Evolutionary conservation across 768 basidiomycete genomes (phyloP).

Genomic region (Tulasnella sp.): DNA sequence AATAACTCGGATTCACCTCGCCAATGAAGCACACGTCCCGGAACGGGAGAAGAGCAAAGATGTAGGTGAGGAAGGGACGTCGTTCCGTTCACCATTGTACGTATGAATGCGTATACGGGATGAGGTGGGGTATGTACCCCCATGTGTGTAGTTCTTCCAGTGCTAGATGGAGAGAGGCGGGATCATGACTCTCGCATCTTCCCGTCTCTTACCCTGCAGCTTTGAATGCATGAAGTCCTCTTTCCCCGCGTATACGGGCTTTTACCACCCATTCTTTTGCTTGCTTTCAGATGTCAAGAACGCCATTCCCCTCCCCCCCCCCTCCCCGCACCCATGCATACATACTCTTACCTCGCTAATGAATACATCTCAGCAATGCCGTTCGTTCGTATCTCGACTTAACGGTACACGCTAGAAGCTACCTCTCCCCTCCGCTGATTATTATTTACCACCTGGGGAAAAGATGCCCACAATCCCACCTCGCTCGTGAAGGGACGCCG

Average conservation of each 20-base stretch:
- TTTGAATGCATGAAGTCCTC: background rate
- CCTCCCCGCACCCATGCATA: background rate
- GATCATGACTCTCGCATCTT: background rate
- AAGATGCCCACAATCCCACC: background rate
- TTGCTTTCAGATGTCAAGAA: background rate
- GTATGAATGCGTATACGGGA: background rate
- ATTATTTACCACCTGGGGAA: conserved; percentile 10
- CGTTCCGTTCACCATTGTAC: background rate
- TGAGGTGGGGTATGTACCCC: background rate
- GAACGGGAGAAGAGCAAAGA: background rate
- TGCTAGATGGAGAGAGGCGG: background rate
- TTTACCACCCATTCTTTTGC: background rate
- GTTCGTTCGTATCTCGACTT: background rate
- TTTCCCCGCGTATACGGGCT: background rate
- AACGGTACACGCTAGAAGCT: conserved; percentile 14
- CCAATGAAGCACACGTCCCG: background rate
- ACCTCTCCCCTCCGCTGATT: background rate
- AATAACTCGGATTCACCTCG: background rate
- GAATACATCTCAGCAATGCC: background rate
- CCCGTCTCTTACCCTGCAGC: background rate
- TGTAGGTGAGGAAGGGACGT: background rate
- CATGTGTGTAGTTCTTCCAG: conserved; percentile 6
- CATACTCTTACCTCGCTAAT: background rate
- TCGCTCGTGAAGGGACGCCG: background rate
- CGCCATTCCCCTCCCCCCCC: background rate